These are phyloP conservation scores for Trichoderma sp. DNA, from an alignment of 2,329 filamentous ascomycete species.

Conservation along the genomic window DNA sequence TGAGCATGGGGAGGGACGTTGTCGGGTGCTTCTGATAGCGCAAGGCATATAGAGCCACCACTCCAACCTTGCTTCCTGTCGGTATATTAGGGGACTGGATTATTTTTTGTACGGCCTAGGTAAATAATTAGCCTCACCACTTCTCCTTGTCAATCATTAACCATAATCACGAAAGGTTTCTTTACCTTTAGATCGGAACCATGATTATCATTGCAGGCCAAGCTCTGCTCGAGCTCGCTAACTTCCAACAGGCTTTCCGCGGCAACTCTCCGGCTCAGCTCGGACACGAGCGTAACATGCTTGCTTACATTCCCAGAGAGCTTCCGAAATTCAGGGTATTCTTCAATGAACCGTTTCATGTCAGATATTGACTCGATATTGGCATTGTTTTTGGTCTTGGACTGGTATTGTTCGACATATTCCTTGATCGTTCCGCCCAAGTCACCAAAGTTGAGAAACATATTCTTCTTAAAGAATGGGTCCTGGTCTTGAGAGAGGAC, in stretches of 20 bases:
- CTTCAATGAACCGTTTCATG: constrained; percentile 99
- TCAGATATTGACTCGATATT: constrained; percentile 96
- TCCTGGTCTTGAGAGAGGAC: constrained; percentile 96
- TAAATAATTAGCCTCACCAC: constrained; percentile 25
- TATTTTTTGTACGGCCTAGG: constrained; percentile 74
- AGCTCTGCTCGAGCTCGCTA: constrained; percentile 92
- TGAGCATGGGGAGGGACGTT: constrained; percentile 77
- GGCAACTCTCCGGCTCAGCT: constrained; percentile 83
- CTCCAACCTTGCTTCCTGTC: constrained; percentile 76
- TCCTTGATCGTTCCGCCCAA: constrained; percentile 95
- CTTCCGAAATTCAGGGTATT: constrained; percentile 96
- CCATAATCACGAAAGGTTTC: background rate
- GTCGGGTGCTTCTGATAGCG: constrained; percentile 85
- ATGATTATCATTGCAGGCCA: constrained; percentile 97
- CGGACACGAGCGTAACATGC: constrained; percentile 92
- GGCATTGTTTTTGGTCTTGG: constrained; percentile 92
- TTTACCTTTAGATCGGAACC: constrained; percentile 79
- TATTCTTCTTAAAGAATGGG: constrained; percentile 98
- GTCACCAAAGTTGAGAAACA: constrained; percentile 97
- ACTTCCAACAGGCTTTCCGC: constrained; percentile 89
- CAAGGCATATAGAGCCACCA: constrained; percentile 92
- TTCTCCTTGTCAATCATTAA: background rate
- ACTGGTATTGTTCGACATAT: constrained; percentile 97
- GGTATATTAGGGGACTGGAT: constrained; percentile 78
- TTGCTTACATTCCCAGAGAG: constrained; percentile 98